Evolutionary conservation across 2,329 filamentous ascomycete species (phyloP), one percentile per base, ranked within the genome.

Genomic region (Ophiostoma perfectum): DNA sequence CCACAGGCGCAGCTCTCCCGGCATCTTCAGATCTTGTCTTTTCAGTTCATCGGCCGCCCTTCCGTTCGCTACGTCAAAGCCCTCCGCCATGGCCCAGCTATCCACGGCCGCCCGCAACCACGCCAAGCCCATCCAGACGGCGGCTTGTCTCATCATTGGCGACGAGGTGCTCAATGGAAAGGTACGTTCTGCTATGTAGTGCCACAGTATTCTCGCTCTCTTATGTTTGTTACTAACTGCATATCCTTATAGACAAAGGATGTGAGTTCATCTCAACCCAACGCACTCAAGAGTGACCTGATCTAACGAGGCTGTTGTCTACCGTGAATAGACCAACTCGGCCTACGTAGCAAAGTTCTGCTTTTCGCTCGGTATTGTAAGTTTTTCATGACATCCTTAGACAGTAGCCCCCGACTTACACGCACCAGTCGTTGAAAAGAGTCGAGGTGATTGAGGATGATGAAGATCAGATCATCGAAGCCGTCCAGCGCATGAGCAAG

Each of bases 91-190:
- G 70, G 68, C 68, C 18, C 64, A 65, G 38, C 45, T 70, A 41
- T 69, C 70, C 5, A 49, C 64, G 5, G 66, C 71, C 14, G 62
- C 65, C 27, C 67, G 58, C 63, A 72, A 72, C 38, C 66, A 65
- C 8, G 60, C 67, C 72, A 74, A 74, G 75, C 88, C 85, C 70
- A 96, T 98, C 73, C 88, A 92, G 76, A 97, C 93, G 64, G 95
- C 94, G 11, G 94, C 90, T 68, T 96, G 92, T 78, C 80, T 98
- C 72, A 93, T 99, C 70, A 98, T 99, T 74, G 94, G 94, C n/a
- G 94, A 98, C 79, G 94, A 97, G 78, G 93, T 98, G 5, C 83
- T 98, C 4, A 93, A 93, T 36, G 94, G 95, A 74, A 98, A 98
- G 89, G 93, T 92, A 77, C 72, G 81, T 63, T 27, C 27, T 27